Percentiles rank a stretch among this genome's conserved stretches.
Evolutionary conservation across 2,329 filamentous ascomycete genomes (phyloP).

Genomic region (Aspergillus brasiliensis): DNA sequence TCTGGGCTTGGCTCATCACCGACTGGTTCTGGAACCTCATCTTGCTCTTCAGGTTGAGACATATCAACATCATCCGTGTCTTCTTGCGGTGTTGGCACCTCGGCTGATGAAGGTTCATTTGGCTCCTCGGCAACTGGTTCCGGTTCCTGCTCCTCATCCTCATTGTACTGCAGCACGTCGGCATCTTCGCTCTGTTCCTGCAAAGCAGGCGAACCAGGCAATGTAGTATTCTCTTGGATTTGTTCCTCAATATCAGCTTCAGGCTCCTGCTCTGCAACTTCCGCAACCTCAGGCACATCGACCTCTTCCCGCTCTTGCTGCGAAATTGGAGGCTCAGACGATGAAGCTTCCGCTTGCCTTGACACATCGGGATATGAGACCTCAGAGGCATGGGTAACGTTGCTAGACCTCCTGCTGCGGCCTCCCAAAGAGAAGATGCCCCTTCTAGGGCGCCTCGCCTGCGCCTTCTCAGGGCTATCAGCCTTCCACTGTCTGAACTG

Average conservation of each 20-base stretch:
- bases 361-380: slow-evolving; percentile 28
- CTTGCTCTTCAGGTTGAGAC: too few relatives aligned
- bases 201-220: background rate
- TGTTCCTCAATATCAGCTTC: background rate
- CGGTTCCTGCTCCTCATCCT: background rate
- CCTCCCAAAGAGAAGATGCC: slow-evolving; percentile 42
- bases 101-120: too few relatives aligned
- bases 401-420: slow-evolving; percentile 22
- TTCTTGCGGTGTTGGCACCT: too few relatives aligned
- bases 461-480: slow-evolving; percentile 54
- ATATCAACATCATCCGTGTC: background rate
- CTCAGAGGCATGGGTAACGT: slow-evolving; percentile 10
- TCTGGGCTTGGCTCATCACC: background rate
- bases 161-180: too few relatives aligned
- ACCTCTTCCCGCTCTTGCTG: background rate
- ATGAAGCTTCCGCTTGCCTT: slow-evolving; percentile 17
- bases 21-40: background rate
- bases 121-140: background rate
- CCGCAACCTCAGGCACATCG: background rate
- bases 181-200: too few relatives aligned
- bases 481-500: slow-evolving; percentile 66
- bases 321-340: slow-evolving; percentile 19
- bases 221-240: background rate
- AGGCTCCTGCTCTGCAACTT: background rate
- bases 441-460: slow-evolving; percentile 29